phyloP scores from a whole-genome alignment of 768 basidiomycete species.

The Baorangia bicolor region DNA sequence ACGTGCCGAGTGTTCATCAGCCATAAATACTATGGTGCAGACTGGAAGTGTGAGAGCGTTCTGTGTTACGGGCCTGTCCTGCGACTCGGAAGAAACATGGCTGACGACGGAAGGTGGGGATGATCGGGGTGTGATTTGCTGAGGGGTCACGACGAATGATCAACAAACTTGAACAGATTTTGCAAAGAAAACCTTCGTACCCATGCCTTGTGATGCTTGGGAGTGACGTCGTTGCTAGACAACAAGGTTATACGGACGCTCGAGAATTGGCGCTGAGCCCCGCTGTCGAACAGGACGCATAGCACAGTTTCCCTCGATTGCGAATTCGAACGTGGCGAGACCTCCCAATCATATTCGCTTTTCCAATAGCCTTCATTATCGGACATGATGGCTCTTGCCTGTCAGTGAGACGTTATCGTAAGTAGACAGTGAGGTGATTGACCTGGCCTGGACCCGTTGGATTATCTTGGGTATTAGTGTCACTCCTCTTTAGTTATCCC shows the following conservation, averaged over 20 bases:
- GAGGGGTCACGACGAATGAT: not conserved
- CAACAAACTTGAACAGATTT: not conserved
- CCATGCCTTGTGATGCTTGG: not conserved
- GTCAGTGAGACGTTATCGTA: too few species aligned
- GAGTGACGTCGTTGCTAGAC: not conserved
- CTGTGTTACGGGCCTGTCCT: not conserved
- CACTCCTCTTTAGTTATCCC: not conserved
- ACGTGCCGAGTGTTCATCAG: not conserved
- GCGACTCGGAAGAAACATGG: not conserved
- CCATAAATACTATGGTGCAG: slow-evolving; percentile 1
- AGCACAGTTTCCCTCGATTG: not conserved
- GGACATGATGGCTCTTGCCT: not conserved
- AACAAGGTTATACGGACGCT: slow-evolving; percentile 2
- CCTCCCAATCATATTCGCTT: slow-evolving; percentile 6
- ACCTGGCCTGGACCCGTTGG: not conserved
- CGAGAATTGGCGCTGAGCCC: slow-evolving; percentile 5
- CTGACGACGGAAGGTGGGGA: not conserved
- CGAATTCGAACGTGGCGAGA: not conserved
- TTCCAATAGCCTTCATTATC: slow-evolving; percentile 4
- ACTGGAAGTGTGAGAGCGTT: slow-evolving; percentile 1
- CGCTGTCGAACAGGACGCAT: slow-evolving; percentile 1
- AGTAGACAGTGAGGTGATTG: not conserved
- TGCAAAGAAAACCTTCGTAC: not conserved
- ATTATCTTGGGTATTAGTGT: not conserved
- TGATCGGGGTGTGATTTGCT: not conserved